Percentiles rank a stretch among this genome's conserved stretches.
Evolutionary conservation across 164 flowering plant genomes (phyloP).

Genomic region (Stephania japonica): DNA sequence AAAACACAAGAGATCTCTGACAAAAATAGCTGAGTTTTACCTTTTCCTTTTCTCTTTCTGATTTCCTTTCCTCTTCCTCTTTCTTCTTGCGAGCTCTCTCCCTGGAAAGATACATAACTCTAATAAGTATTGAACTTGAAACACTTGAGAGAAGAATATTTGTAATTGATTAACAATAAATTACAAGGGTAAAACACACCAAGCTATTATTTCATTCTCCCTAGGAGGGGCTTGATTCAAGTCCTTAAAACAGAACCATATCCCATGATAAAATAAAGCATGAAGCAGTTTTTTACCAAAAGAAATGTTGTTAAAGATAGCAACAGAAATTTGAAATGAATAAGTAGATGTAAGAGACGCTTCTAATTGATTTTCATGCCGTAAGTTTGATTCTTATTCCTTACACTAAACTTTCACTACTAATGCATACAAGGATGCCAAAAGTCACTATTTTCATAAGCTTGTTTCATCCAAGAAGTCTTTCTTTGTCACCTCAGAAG

Average conservation of each 20-base stretch:
- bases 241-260: background rate
- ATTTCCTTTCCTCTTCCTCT: slow-evolving; percentile 89
- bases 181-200: background rate
- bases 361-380: background rate
- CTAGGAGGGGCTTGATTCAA: background rate
- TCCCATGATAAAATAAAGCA: background rate
- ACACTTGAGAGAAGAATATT: background rate
- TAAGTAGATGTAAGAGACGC: background rate
- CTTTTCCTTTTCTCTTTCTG: slow-evolving; percentile 94
- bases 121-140: background rate
- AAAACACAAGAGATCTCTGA: background rate
- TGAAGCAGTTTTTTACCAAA: background rate
- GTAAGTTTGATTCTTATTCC: background rate
- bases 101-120: slow-evolving; percentile 31
- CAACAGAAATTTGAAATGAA: background rate
- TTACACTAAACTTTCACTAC: background rate
- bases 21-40: slow-evolving; percentile 23
- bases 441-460: background rate
- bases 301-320: background rate
- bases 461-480: background rate
- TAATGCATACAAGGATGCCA: background rate
- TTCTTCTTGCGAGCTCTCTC: slow-evolving; percentile 98
- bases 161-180: background rate
- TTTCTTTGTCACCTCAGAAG: background rate
- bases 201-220: background rate